Conservation (phyloP, 306 rosid genomes). For the Adenanthera pavonina region DNA sequence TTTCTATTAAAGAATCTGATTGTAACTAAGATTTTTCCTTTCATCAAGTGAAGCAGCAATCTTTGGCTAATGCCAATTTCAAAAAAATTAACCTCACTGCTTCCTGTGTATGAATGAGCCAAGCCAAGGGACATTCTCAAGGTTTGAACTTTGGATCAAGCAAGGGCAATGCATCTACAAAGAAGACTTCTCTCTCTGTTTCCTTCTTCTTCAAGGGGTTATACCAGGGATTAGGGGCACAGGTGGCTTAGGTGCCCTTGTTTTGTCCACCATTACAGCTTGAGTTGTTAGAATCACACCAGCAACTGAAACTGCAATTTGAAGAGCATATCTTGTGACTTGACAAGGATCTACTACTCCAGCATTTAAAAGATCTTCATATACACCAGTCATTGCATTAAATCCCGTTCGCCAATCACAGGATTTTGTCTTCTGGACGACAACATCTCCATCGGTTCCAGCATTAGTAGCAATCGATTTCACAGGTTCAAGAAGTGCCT, state of each 20-base stretch:
- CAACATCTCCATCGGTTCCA: conserved; percentile 84
- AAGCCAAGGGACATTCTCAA: conserved; percentile 31
- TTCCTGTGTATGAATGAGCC: conserved; percentile 13
- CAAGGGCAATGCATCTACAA: neutral
- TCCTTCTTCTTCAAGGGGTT: conserved; percentile 48
- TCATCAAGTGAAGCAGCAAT: conserved; percentile 40
- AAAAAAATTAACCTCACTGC: conserved; percentile 1
- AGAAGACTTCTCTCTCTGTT: conserved; percentile 21
- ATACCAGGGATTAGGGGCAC: conserved; percentile 83
- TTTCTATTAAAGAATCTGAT: neutral
- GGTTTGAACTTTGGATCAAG: neutral
- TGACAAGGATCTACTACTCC: conserved; percentile 92
- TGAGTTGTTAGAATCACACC: conserved; percentile 83
- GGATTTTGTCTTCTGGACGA: conserved; percentile 76
- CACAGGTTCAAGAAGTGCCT: conserved; percentile 94
- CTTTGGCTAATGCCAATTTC: conserved; percentile 24
- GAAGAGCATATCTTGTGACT: conserved; percentile 92
- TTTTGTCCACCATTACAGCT: conserved; percentile 85
- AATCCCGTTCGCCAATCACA: conserved; percentile 80
- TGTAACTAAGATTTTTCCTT: neutral
- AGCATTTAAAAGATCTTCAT: conserved; percentile 86
- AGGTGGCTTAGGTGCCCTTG: conserved; percentile 59
- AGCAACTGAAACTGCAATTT: conserved; percentile 84
- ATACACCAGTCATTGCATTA: conserved; percentile 78
- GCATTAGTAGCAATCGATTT: conserved; percentile 85